Conservation (phyloP, 352 stramenopile genomes). For the Halophytophthora polymorphica region DNA sequence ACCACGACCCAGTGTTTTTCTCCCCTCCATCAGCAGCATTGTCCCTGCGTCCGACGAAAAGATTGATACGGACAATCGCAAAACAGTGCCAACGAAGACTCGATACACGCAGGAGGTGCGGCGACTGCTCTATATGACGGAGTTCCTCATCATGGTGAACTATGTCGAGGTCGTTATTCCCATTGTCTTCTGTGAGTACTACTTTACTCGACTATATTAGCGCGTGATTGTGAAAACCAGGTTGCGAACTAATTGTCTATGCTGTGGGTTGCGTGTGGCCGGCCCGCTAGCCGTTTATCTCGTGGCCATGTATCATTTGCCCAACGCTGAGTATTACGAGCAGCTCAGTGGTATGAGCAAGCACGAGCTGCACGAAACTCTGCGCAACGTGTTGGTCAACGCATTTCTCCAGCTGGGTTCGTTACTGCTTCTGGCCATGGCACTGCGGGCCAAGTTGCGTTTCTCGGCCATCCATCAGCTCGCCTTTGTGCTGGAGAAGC, state of each 20-base stretch:
- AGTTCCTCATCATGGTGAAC: slow-evolving; percentile 27
- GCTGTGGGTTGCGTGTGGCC: not conserved
- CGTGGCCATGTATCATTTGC: slow-evolving; percentile 21
- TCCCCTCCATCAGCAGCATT: not conserved
- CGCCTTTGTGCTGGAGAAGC: slow-evolving; percentile 36
- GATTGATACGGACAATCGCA: too few species aligned
- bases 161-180: slow-evolving; percentile 30
- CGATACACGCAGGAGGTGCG: slow-evolving; percentile 8
- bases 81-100: slow-evolving; percentile 1
- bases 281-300: slow-evolving; percentile 23
- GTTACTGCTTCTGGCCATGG: slow-evolving; percentile 22
- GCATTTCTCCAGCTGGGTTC: slow-evolving; percentile 31
- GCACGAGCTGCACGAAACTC: slow-evolving; percentile 11
- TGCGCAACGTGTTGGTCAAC: slow-evolving; percentile 37
- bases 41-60: slow-evolving; percentile 1
- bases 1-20: too few species aligned
- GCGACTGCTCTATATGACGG: slow-evolving; percentile 19
- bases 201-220: not conserved
- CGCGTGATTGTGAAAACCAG: not conserved
- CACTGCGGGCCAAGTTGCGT: slow-evolving; percentile 21
- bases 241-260: not conserved
- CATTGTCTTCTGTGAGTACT: slow-evolving; percentile 22
- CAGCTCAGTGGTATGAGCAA: slow-evolving; percentile 15
- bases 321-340: slow-evolving; percentile 34
- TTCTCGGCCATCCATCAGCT: slow-evolving; percentile 27